These are phyloP conservation scores for Rhytidhysteron rufulum DNA, from an alignment of 2,329 filamentous ascomycete species.

Conservation along the genomic window DNA sequence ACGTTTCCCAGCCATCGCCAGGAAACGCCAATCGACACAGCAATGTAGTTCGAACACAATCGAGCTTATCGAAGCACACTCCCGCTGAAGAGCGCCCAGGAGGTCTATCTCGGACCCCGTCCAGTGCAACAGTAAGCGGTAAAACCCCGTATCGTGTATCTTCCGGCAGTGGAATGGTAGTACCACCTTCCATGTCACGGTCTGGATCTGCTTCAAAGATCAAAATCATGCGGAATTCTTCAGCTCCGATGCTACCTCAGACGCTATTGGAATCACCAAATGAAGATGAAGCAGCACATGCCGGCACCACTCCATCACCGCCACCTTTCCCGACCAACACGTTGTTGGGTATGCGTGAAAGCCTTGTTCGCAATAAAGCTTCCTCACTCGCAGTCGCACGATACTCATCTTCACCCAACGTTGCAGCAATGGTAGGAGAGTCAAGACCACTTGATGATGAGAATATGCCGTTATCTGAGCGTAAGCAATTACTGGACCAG, in stretches of 20 bases:
- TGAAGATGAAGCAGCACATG: conserved; percentile 20
- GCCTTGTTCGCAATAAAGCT: conserved; percentile 42
- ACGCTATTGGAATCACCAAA: conserved; percentile 35
- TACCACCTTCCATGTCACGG: conserved; percentile 13
- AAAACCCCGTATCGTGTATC: not conserved
- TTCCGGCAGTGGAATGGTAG: conserved; percentile 3
- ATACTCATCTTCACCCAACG: conserved; percentile 21
- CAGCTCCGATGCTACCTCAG: conserved; percentile 26
- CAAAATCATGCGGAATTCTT: conserved; percentile 25
- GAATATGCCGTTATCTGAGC: conserved; percentile 66
- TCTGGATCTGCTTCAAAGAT: conserved; percentile 15
- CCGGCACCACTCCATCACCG: conserved; percentile 9
- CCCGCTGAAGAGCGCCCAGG: conserved; percentile 11
- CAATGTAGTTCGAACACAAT: conserved; percentile 18
- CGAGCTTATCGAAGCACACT: conserved; percentile 19
- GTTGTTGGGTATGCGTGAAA: conserved; percentile 54
- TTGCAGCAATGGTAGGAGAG: conserved; percentile 11
- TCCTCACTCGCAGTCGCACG: conserved; percentile 37
- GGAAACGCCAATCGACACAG: conserved; percentile 17
- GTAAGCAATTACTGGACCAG: conserved; percentile 41
- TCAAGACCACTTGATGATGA: conserved; percentile 38
- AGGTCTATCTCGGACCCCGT: conserved; percentile 15
- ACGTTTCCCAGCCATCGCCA: conserved; percentile 1
- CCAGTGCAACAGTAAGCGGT: conserved; percentile 8
- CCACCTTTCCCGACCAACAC: conserved; percentile 38